Conservation (phyloP, 331 rosid species). For the Quercus phellos region DNA sequence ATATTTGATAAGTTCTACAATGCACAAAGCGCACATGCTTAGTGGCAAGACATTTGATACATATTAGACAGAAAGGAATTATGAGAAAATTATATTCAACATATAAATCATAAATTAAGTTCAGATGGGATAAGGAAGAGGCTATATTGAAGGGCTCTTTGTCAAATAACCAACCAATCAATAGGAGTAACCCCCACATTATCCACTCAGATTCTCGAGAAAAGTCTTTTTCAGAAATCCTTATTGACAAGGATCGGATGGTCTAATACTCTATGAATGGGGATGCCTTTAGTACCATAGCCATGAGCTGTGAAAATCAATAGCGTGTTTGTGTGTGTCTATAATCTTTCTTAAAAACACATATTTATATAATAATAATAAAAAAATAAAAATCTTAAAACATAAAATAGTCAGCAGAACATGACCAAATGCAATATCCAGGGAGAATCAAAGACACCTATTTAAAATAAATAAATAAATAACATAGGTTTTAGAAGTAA, state of each 20-base stretch:
- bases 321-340: background rate
- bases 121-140: background rate
- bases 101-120: background rate
- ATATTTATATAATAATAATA: no score
- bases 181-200: no score
- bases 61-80: background rate
- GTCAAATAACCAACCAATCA: no score
- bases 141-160: background rate
- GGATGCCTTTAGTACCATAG: background rate
- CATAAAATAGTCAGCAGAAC: background rate
- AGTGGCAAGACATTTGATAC: background rate
- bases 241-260: background rate
- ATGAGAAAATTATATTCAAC: background rate
- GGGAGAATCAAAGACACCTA: background rate
- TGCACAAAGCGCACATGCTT: background rate
- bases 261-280: background rate
- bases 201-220: no score
- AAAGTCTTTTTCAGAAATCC: background rate
- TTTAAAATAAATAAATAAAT: no score
- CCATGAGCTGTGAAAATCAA: background rate
- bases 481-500: background rate
- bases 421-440: background rate
- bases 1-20: conserved; percentile 7
- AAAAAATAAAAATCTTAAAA: background rate
- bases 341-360: no score